These are phyloP conservation scores for Linum lewisii DNA, from an alignment of 345 rosid species.

Conservation along the genomic window DNA sequence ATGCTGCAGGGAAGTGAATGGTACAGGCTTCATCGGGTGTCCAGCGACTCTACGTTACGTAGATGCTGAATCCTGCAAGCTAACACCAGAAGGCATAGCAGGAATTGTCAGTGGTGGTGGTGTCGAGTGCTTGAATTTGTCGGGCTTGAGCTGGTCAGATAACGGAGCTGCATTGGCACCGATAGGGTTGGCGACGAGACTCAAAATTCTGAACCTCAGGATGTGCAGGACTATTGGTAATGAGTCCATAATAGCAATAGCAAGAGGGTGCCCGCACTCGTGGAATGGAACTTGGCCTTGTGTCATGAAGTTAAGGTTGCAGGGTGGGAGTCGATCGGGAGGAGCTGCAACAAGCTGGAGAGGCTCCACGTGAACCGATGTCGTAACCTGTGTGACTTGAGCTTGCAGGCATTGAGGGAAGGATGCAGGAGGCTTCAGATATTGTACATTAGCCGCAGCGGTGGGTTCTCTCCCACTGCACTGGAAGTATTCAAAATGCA, in stretches of 20 bases:
- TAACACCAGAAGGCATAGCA: slow-evolving; percentile 41
- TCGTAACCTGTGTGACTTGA: slow-evolving; percentile 44
- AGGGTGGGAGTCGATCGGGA: slow-evolving; percentile 59
- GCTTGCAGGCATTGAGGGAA: slow-evolving; percentile 44
- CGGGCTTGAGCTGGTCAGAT: slow-evolving; percentile 21
- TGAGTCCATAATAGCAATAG: slow-evolving; percentile 52
- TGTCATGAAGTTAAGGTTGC: slow-evolving; percentile 45
- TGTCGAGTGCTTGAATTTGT: slow-evolving; percentile 43
- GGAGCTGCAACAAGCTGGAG: slow-evolving; percentile 42
- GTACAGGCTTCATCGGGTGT: slow-evolving; percentile 52
- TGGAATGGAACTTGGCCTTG: slow-evolving; percentile 63
- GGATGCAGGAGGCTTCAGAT: slow-evolving; percentile 55
- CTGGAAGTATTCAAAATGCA: slow-evolving; percentile 42
- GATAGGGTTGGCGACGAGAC: slow-evolving; percentile 41
- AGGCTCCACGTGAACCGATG: slow-evolving; percentile 68
- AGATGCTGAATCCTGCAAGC: slow-evolving; percentile 47
- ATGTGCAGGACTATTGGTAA: slow-evolving; percentile 56
- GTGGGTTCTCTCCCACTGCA: slow-evolving; percentile 23
- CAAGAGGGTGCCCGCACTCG: slow-evolving; percentile 54
- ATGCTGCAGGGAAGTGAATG: slow-evolving; percentile 36
- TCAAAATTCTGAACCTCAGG: slow-evolving; percentile 48
- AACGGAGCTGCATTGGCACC: slow-evolving; percentile 29
- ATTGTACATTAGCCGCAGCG: slow-evolving; percentile 33
- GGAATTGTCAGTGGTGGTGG: slow-evolving; percentile 65
- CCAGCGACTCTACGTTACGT: slow-evolving; percentile 38